phyloP scores from a whole-genome alignment of 2,329 filamentous ascomycete genomes.

The Pseudogymnoascus sp. region DNA sequence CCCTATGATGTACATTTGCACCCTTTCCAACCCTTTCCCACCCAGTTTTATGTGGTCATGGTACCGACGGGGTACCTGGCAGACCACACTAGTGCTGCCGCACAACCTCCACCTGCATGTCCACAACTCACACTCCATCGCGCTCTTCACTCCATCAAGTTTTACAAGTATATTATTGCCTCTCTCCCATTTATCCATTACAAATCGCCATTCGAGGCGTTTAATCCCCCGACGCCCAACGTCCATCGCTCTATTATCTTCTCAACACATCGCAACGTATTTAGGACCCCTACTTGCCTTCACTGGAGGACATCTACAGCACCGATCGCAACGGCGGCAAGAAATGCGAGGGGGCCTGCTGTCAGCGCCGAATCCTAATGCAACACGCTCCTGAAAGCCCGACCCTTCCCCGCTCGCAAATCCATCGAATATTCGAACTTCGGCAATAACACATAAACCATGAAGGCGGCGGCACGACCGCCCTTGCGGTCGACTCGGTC shows the following conservation, averaged over 20 bases:
- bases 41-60: background rate
- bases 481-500: conserved; percentile 22
- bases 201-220: background rate
- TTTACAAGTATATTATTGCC: conserved; percentile 7
- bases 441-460: conserved; percentile 12
- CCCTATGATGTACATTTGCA: background rate
- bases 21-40: background rate
- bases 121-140: conserved; percentile 2
- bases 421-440: background rate
- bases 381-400: background rate
- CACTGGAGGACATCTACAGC: background rate
- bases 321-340: background rate
- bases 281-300: background rate
- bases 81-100: background rate
- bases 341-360: background rate
- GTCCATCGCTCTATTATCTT: background rate
- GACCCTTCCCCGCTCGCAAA: background rate
- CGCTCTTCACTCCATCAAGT: conserved; percentile 1
- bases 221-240: background rate
- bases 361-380: conserved; percentile 1
- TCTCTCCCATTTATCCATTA: conserved; percentile 3
- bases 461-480: conserved; percentile 25
- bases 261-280: background rate
- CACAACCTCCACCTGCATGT: conserved; percentile 6
- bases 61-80: conserved; percentile 1